These are phyloP conservation scores for Leucocoprinus birnbaumii DNA, from an alignment of 768 basidiomycete genomes.

Conservation along the genomic window DNA sequence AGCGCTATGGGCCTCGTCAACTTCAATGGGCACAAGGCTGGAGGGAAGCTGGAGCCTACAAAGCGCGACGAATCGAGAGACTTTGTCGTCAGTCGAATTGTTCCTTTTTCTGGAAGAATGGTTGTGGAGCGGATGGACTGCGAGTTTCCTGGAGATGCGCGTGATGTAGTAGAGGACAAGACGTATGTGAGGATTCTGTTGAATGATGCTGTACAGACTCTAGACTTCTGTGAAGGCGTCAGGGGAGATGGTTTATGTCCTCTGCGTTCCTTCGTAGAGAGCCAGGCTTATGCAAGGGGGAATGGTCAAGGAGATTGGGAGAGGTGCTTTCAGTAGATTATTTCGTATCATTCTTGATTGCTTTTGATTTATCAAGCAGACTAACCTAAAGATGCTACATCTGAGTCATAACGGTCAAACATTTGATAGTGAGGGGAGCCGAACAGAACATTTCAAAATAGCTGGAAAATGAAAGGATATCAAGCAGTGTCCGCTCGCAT, in stretches of 20 bases:
- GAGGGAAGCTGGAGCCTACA: constrained; percentile 27
- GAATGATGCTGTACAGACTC: constrained; percentile 66
- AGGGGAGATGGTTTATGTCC: constrained; percentile 55
- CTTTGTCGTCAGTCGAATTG: constrained; percentile 58
- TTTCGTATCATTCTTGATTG: no score
- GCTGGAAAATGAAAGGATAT: no score
- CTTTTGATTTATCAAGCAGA: no score
- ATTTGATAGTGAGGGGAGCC: no score
- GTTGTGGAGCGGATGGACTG: constrained; percentile 70
- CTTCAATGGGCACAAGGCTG: constrained; percentile 17
- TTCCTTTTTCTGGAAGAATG: constrained; percentile 76
- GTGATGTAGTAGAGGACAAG: no score
- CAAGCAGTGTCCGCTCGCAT: no score
- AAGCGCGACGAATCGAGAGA: constrained; percentile 28
- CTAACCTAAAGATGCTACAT: no score
- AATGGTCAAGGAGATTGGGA: constrained; percentile 74
- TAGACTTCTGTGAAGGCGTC: constrained; percentile 56
- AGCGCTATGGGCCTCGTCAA: constrained; percentile 54
- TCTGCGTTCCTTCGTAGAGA: constrained; percentile 62
- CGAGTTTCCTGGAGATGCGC: not conserved
- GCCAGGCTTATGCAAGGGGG: constrained; percentile 64
- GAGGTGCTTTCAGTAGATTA: constrained; percentile 42
- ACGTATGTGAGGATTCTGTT: constrained; percentile 68
- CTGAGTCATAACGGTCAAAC: no score
- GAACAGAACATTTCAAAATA: no score